Percentiles rank a stretch among this genome's conserved stretches.
phyloP scores from a whole-genome alignment of 73 alveolate genomes.

The Paramecium sexaurelia region DNA sequence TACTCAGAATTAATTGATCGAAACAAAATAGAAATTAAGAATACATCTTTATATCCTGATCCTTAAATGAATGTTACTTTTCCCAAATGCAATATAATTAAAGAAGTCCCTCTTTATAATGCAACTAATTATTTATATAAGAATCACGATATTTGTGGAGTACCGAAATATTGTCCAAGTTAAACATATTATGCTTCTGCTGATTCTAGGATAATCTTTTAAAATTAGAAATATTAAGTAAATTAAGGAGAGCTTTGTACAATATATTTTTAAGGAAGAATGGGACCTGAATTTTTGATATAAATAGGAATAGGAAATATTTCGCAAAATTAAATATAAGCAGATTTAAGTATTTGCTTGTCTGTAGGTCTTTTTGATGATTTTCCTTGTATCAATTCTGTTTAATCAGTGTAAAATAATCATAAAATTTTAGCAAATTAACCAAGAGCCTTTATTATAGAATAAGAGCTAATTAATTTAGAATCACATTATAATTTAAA shows the following conservation, averaged over 20 bases:
- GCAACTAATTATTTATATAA: slow-evolving; percentile 29
- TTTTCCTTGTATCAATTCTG: not conserved
- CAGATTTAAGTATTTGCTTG: not conserved
- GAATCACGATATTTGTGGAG: slow-evolving; percentile 44
- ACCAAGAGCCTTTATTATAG: not conserved
- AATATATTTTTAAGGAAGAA: slow-evolving; percentile 15
- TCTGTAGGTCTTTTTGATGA: not conserved
- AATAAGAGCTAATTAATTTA: not conserved
- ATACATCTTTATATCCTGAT: not conserved
- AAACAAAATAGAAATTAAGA: not conserved
- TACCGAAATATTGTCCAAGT: slow-evolving; percentile 22
- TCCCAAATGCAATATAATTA: not conserved
- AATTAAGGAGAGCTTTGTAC: slow-evolving; percentile 25
- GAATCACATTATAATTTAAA: not conserved
- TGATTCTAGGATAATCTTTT: not conserved
- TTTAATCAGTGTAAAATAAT: not conserved
- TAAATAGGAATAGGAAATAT: not conserved
- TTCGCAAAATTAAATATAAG: not conserved
- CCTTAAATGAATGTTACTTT: not conserved
- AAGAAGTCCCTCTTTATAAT: slow-evolving; percentile 18
- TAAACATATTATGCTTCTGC: not conserved
- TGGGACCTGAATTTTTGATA: slow-evolving; percentile 1
- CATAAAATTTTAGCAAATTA: not conserved
- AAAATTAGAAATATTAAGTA: not conserved
- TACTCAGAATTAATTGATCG: not conserved